These are phyloP conservation scores for Astrothelium macrocarpum DNA, from an alignment of 495 filamentous ascomycete species.

Conservation along the genomic window DNA sequence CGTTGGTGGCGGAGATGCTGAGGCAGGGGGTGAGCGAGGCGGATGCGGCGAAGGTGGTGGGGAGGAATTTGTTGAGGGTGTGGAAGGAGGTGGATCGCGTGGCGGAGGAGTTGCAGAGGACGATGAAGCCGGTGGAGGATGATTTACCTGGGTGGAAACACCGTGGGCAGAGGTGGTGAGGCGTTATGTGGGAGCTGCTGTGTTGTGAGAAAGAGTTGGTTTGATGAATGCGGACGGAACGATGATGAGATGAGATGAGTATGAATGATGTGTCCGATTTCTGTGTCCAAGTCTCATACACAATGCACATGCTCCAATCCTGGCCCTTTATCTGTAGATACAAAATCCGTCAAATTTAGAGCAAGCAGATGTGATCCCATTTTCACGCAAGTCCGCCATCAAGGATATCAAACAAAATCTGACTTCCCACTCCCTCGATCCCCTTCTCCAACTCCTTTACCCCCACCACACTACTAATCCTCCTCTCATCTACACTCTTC, in stretches of 20 bases:
- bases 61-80: slow-evolving; percentile 34
- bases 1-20: slow-evolving; percentile 57
- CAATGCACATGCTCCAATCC: background rate
- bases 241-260: background rate
- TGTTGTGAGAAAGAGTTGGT: background rate
- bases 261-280: background rate
- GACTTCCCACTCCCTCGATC: slow-evolving; percentile 28
- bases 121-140: slow-evolving; percentile 30
- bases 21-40: slow-evolving; percentile 31
- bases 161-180: too few relatives aligned
- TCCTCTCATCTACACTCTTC: slow-evolving; percentile 28
- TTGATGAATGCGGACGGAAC: background rate
- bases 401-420: slow-evolving; percentile 30
- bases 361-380: background rate
- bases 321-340: background rate
- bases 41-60: slow-evolving; percentile 32
- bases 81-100: slow-evolving; percentile 38
- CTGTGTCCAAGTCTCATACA: background rate
- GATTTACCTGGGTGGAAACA: slow-evolving; percentile 16
- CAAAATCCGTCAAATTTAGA: background rate
- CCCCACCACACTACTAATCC: slow-evolving; percentile 27
- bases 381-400: slow-evolving; percentile 16
- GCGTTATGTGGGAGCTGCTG: too few relatives aligned
- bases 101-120: slow-evolving; percentile 26
- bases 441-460: slow-evolving; percentile 23